Evolutionary conservation across 2,329 filamentous ascomycete species (phyloP).

Genomic region (Arthrobotrys iridis): DNA sequence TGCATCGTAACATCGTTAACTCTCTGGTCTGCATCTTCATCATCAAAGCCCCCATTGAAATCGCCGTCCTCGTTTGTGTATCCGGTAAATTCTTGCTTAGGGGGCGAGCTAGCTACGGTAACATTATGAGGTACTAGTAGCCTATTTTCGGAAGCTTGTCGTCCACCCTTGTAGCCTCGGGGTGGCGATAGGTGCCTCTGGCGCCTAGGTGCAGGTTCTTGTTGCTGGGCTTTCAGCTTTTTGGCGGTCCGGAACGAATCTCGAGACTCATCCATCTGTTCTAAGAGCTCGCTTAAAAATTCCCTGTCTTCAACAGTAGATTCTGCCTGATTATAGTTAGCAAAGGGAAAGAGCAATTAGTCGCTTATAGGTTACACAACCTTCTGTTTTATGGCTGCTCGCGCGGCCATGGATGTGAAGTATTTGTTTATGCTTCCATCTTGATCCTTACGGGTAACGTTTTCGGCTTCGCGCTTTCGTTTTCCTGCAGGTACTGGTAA

Average conservation of each 20-base stretch:
- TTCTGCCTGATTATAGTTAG: constrained; percentile 27
- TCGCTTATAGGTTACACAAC: constrained; percentile 63
- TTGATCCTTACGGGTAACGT: constrained; percentile 83
- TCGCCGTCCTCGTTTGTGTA: constrained; percentile 1
- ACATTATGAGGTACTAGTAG: background rate
- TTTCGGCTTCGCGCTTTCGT: constrained; percentile 85
- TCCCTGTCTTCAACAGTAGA: constrained; percentile 83
- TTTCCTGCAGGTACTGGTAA: constrained; percentile 67
- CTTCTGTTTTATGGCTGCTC: constrained; percentile 76
- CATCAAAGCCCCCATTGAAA: background rate
- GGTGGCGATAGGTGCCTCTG: constrained; percentile 33
- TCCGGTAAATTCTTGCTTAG: constrained; percentile 6
- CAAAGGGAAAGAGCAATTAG: background rate
- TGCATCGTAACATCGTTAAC: background rate
- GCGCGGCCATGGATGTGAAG: constrained; percentile 78
- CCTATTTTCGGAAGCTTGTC: background rate
- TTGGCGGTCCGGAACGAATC: constrained; percentile 36
- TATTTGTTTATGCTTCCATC: constrained; percentile 94
- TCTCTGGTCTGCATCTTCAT: background rate
- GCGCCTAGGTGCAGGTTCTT: background rate
- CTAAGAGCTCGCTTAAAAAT: constrained; percentile 85
- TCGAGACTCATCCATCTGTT: constrained; percentile 75
- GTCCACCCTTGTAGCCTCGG: background rate
- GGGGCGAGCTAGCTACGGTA: constrained; percentile 59
- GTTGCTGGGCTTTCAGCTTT: constrained; percentile 40